Evolutionary conservation across 2,329 filamentous ascomycete genomes (phyloP).

Genomic region (Rhynchosporium graminicola): DNA sequence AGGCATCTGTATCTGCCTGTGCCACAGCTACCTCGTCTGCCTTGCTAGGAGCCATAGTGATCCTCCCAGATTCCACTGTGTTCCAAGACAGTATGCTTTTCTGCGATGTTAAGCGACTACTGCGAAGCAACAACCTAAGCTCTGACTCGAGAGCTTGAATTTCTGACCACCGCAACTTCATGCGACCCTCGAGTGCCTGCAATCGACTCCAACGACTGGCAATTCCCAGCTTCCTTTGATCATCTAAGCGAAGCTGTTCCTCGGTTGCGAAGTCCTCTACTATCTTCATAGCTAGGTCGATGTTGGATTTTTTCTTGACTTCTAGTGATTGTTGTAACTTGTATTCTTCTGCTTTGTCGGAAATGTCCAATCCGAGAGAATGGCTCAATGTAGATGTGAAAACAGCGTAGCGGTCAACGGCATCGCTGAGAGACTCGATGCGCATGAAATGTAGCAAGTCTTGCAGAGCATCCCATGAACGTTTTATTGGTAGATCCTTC

Average conservation of each 20-base stretch:
- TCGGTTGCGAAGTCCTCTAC: constrained; percentile 1
- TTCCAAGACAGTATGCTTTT: neutral
- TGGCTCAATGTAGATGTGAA: constrained; percentile 8
- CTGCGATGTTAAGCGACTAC: neutral
- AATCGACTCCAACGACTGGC: constrained; percentile 11
- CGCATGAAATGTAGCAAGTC: constrained; percentile 29
- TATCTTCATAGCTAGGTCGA: neutral
- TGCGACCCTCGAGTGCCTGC: neutral
- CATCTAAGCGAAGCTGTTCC: neutral
- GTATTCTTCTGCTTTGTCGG: neutral
- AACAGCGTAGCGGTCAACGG: constrained; percentile 16
- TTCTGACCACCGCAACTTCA: neutral
- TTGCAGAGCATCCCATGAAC: constrained; percentile 24
- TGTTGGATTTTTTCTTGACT: neutral
- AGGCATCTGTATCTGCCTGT: neutral
- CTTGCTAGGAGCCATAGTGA: neutral
- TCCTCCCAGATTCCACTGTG: neutral
- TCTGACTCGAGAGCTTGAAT: neutral
- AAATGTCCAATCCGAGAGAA: neutral
- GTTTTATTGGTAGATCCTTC: constrained; percentile 17
- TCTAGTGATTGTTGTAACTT: neutral
- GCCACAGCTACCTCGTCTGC: neutral
- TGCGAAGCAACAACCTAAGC: neutral
- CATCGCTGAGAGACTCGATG: constrained; percentile 15
- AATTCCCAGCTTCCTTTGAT: neutral